These are phyloP conservation scores for Neopestalotiopsis rosae DNA, from an alignment of 2,329 filamentous ascomycete species.

Conservation along the genomic window DNA sequence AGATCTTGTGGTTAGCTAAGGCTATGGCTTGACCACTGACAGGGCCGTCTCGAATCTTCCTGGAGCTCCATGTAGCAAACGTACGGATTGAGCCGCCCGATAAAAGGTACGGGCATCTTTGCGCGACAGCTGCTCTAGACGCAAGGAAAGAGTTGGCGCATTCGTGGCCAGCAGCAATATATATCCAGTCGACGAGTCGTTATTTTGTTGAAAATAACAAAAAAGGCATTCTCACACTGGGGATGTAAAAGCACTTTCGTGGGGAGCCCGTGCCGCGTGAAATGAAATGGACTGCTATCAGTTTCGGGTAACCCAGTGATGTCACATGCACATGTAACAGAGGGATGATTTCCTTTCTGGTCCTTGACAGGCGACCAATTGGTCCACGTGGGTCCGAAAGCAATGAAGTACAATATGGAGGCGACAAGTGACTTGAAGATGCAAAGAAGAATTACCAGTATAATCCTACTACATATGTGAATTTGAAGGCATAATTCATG, in stretches of 20 bases:
- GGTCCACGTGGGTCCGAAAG: background rate
- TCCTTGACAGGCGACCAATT: constrained; percentile 6
- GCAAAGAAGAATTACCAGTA: background rate
- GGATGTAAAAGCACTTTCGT: constrained; percentile 9
- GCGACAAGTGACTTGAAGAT: background rate
- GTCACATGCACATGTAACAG: constrained; percentile 30
- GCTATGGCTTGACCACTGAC: constrained; percentile 21
- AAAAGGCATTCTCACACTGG: background rate
- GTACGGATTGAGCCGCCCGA: constrained; percentile 46
- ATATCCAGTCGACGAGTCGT: background rate
- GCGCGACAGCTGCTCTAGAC: background rate
- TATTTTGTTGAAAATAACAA: background rate
- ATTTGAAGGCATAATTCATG: background rate
- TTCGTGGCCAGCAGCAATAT: background rate
- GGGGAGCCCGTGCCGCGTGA: constrained; percentile 14
- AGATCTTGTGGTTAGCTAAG: constrained; percentile 12
- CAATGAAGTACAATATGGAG: background rate
- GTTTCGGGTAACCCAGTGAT: constrained; percentile 25
- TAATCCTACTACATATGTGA: background rate
- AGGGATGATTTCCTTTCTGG: constrained; percentile 12
- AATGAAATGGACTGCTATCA: constrained; percentile 10
- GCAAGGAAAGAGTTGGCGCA: background rate
- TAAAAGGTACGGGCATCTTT: constrained; percentile 45
- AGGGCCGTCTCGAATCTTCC: constrained; percentile 20
- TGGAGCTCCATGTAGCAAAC: constrained; percentile 26